Evolutionary conservation across 2,329 filamentous ascomycete genomes (phyloP), one percentile per base, ranked within the genome.

Genomic region (Exophiala mesophila): DNA sequence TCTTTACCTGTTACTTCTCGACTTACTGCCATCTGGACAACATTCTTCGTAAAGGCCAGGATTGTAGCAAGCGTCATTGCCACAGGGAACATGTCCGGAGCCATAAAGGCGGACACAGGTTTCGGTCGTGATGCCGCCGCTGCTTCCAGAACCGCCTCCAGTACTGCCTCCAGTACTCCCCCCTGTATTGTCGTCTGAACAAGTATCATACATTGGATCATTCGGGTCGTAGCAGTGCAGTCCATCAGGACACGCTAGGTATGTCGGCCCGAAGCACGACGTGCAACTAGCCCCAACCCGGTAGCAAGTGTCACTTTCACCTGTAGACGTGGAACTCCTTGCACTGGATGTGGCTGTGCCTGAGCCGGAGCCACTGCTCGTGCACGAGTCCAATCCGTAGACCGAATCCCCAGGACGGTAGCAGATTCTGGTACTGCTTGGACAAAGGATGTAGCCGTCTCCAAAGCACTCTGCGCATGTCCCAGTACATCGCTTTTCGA

Each of bases 381-480:
- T 23, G 39, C 50, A 53, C 5, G 46, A 45, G 26, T 53, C 50
- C 12, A 53, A 32, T 16, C 50, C 50, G 18, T 53, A 53, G 21
- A 29, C 12, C 10, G 20, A 6, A 30, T 49, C 46, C 24, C 47
- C 50, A 21, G 50, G 50, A 9, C 44, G 35, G 28, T 53, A 53
- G 41, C 50, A 53, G 39, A 34, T 47, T 20, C 43, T 43, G 4
- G 13, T 39, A 20, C 42, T 45, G 6, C 29, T 40, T 3, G 50
- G 50, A 32, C 50, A 53, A 15, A 47, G 44, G 3, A 40, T 53
- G 28, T 50, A 53, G n/a, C 50, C 50, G 6, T 18, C 12, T 5
- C 50, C 50, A 28, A 53, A 53, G 28, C 50, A 53, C 39, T 53
- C 40, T n/a, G 29, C 44, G 21, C 50, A 53, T 10, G 31, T 44